Base-by-base conservation (phyloP, 345 rosid species). In the Sonneratia alba region DNA sequence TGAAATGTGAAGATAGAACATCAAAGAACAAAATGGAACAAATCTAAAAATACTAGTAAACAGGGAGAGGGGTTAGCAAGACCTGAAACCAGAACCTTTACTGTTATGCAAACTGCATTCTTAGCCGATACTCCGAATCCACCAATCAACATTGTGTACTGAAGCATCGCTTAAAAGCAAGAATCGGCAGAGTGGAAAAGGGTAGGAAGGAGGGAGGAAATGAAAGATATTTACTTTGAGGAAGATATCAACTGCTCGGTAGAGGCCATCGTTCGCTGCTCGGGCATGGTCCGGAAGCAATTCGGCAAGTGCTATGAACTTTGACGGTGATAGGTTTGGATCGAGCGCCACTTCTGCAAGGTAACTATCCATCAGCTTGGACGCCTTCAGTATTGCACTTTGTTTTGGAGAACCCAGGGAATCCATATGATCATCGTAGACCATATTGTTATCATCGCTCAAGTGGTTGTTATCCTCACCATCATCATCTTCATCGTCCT, bases 231-330 rank as follows among this genome's bases (percentile, higher is more conserved):
- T 0, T 62, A 89, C 99, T 72, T 92, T 90, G 73, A 92, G 98
- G 86, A 87, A 92, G 74, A 92, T 86, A 79, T 95, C 99, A 1
- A 79, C 91, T 32, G 99, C 98, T 83, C 94, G 79, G 78, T 95
- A 95, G 18, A 95, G 79, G 36, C 96, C 99, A 75, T 95, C 99
- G 37, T 90, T 90, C 15, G 75, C 83, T 47, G 85, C 71, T 18
- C 99, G 92, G 76, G 92, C 92, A 78, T 95, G 97, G 78, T 92
- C 99, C 7, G 98, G 99, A 72, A 92, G 90, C 47, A 89, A 77
- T 79, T 95, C 99, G 1, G 97, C 88, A 38, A 92, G 78, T 66
- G 92, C 88, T 47, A 86, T 88, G 79, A 95, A 92, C 78, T 88
- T 95, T 45, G 91, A 83, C 5, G 92, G 89, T 79, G 69, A 74